Base-by-base conservation (phyloP, 345 rosid species). In the Pelargonium nanum region DNA sequence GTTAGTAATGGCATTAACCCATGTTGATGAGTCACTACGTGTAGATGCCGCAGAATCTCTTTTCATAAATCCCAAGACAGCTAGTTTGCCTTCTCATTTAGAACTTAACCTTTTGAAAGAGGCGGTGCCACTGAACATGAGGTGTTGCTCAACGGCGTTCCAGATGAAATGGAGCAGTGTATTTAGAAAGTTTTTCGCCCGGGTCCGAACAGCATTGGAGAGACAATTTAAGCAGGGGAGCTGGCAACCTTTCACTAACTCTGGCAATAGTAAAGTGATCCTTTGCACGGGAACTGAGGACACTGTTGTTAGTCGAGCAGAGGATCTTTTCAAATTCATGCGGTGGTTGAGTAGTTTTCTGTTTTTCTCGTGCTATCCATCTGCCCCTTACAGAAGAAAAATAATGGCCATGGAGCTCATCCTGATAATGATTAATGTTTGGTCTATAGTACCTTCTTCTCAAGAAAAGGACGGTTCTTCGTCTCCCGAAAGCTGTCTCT, bases 131-230 rank as follows among this genome's bases (percentile, higher is more conserved):
- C 65, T 92, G 82, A 92, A 92, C 84, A 92, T 92, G 98, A 81
- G 98, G 75, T 85, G 91, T 69, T 79, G 89, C 68, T 89, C 96
- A 58, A 77, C 96, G 19, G 88, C 91, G 63, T 92, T 92, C 77
- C 98, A 92, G 81, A 92, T 92, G 98, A 92, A 92, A 70, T 92
- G 95, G 98, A 81, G 80, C 64, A 89, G 93, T 82, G 67, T 89
- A 82, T 89, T 92, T 50, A 77, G 96, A 73, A 92, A 89, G 78
- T 89, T 87, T 72, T 92, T 92, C 69, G 70, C 77, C 69, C 86
- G 93, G 62, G 98, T 92, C 34, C 92, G 87, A 57, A 89, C 95
- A 22, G 90, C 93, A 23, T 74, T 92, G 75, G 98, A 92, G 78
- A 89, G 83, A 82, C 95, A 92, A 72, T 68, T 76, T 66, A 92